Evolutionary conservation across 768 basidiomycete species (phyloP).

Genomic region (Leccinum pellstonianum): DNA sequence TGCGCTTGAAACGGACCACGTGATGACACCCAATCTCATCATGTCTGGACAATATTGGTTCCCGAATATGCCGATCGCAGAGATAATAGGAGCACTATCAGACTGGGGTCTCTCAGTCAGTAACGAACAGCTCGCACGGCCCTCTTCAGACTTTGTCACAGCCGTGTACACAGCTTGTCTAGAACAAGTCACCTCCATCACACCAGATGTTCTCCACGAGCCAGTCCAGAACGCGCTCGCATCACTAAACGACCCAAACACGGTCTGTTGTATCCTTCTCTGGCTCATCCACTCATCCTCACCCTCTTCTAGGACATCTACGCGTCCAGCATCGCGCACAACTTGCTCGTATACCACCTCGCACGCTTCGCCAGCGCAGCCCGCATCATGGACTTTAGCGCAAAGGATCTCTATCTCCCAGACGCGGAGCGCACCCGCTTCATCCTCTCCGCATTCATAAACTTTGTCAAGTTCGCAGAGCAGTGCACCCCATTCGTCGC

Average conservation of each 20-base stretch:
- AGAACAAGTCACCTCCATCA: slow-evolving; percentile 66
- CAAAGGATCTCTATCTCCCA: slow-evolving; percentile 71
- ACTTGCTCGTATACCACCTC: slow-evolving; percentile 71
- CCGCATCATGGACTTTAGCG: slow-evolving; percentile 71
- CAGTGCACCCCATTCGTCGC: slow-evolving; percentile 64
- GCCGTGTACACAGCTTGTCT: slow-evolving; percentile 70
- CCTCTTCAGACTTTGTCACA: slow-evolving; percentile 69
- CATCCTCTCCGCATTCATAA: slow-evolving; percentile 85
- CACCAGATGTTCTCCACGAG: slow-evolving; percentile 54
- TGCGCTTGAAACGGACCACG: no score
- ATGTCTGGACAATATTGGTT: slow-evolving; percentile 51
- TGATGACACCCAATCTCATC: not conserved
- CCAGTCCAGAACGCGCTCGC: slow-evolving; percentile 56
- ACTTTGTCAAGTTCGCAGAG: slow-evolving; percentile 88
- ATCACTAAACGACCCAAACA: slow-evolving; percentile 49
- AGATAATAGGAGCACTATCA: slow-evolving; percentile 62
- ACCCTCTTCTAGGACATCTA: slow-evolving; percentile 59
- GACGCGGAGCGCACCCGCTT: slow-evolving; percentile 71
- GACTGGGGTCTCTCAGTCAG: slow-evolving; percentile 70
- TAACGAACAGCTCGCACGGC: slow-evolving; percentile 64
- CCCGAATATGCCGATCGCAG: slow-evolving; percentile 61
- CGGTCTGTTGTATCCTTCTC: slow-evolving; percentile 42
- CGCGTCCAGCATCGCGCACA: slow-evolving; percentile 53
- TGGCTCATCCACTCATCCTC: not conserved
- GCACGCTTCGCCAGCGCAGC: slow-evolving; percentile 72